Conservation (phyloP, 225 moss, liverwort and hornwort genomes). For the Sphagnum contortum region DNA sequence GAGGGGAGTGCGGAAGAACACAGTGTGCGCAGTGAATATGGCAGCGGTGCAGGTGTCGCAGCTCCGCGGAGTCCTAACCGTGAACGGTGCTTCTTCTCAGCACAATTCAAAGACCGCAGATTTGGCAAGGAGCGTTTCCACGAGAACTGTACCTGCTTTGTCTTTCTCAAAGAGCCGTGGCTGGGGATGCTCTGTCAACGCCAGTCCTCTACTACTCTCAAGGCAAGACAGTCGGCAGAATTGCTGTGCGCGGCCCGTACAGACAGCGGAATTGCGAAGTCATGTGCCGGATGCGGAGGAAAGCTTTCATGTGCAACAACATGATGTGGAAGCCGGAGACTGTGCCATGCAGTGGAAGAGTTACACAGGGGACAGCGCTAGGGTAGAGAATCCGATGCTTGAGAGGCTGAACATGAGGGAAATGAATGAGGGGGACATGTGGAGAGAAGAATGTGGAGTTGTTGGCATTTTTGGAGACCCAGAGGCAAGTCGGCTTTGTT, state of each 20-base stretch:
- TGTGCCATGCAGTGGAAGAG: conserved; percentile 22
- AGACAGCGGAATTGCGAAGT: conserved; percentile 5
- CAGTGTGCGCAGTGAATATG: too few relatives aligned
- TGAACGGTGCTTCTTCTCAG: too few relatives aligned
- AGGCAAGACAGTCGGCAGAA: not conserved
- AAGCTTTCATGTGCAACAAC: conserved; percentile 1
- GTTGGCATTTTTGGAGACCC: conserved; percentile 85
- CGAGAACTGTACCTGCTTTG: conserved; percentile 5
- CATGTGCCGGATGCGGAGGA: not conserved
- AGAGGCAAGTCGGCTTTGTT: conserved; percentile 83
- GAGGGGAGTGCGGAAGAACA: too few relatives aligned
- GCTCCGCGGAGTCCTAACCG: too few relatives aligned
- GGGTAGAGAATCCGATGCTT: conserved; percentile 51
- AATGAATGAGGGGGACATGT: conserved; percentile 35
- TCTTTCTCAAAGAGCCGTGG: conserved; percentile 13
- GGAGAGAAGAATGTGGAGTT: conserved; percentile 93
- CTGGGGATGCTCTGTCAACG: conserved; percentile 9
- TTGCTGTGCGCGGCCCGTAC: not conserved
- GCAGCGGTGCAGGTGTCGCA: too few relatives aligned
- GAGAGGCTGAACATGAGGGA: conserved; percentile 25
- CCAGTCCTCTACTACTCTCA: not conserved
- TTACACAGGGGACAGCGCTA: not conserved
- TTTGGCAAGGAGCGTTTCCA: too few relatives aligned
- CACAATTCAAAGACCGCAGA: too few relatives aligned
- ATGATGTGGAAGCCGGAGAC: conserved; percentile 6